These are phyloP conservation scores for Hericium alpestre DNA, from an alignment of 768 basidiomycete genomes.

Conservation along the genomic window DNA sequence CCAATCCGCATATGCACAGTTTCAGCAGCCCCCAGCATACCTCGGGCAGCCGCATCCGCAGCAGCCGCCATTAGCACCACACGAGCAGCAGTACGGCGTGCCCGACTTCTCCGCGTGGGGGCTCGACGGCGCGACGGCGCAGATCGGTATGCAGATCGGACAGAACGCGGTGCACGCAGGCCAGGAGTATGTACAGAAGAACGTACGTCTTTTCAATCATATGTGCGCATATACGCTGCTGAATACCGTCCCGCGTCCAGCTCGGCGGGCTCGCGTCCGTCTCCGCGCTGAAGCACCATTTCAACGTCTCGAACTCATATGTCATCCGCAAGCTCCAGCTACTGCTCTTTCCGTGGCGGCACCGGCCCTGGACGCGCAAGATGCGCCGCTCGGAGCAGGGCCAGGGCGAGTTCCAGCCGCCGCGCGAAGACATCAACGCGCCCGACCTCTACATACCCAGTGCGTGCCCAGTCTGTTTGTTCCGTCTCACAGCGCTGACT, in stretches of 20 bases:
- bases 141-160: slow-evolving; percentile 94
- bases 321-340: slow-evolving; percentile 83
- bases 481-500: background rate
- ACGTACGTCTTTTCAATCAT: slow-evolving; percentile 40
- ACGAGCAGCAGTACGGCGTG: slow-evolving; percentile 14
- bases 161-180: slow-evolving; percentile 86
- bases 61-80: slow-evolving; percentile 11
- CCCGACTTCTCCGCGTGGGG: slow-evolving; percentile 66
- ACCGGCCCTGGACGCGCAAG: slow-evolving; percentile 77
- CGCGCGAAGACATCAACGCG: slow-evolving; percentile 88
- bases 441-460: slow-evolving; percentile 96
- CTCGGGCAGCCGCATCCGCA: slow-evolving; percentile 13
- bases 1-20: slow-evolving; percentile 36
- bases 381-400: slow-evolving; percentile 53
- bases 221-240: background rate
- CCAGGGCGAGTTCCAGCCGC: slow-evolving; percentile 72
- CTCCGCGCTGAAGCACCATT: slow-evolving; percentile 74
- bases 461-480: slow-evolving; percentile 20
- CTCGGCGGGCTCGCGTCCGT: slow-evolving; percentile 73
- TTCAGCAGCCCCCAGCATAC: slow-evolving; percentile 32
- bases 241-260: slow-evolving; percentile 27
- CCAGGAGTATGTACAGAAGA: slow-evolving; percentile 91
- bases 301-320: slow-evolving; percentile 94
- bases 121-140: slow-evolving; percentile 86
- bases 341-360: slow-evolving; percentile 92